These are phyloP conservation scores for Coemansia umbellata DNA, from an alignment of 192 early-diverging fungal species.

Conservation along the genomic window DNA sequence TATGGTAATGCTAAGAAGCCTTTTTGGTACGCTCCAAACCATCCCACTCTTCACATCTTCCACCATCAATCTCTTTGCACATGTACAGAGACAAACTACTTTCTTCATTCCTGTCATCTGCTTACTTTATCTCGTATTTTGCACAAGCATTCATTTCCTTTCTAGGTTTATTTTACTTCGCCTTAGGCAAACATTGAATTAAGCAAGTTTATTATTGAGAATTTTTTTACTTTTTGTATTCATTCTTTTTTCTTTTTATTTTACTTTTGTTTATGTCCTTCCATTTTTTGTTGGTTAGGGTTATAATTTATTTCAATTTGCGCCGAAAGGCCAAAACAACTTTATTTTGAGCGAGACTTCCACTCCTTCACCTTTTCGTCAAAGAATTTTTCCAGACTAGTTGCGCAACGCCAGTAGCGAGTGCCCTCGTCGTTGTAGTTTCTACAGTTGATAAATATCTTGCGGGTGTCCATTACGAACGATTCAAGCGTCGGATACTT, in stretches of 20 bases:
- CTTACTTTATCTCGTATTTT: too few species aligned
- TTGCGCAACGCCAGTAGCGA: slow-evolving; percentile 77
- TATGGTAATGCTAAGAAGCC: too few species aligned
- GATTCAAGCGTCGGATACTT: slow-evolving; percentile 76
- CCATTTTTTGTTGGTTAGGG: not conserved
- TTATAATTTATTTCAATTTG: not conserved
- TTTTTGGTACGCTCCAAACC: too few species aligned
- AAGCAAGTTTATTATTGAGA: not conserved
- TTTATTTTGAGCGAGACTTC: slow-evolving; percentile 39
- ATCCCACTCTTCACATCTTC: too few species aligned
- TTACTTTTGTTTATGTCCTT: not conserved
- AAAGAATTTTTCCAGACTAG: slow-evolving; percentile 72
- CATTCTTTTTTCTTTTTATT: not conserved
- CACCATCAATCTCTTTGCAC: slow-evolving; percentile 29
- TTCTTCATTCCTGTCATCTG: too few species aligned
- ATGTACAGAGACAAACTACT: slow-evolving; percentile 30
- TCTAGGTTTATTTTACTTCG: too few species aligned
- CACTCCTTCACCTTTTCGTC: slow-evolving; percentile 68
- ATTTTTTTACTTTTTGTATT: not conserved
- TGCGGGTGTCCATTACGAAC: slow-evolving; percentile 80
- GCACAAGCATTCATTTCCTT: too few species aligned
- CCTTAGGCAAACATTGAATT: not conserved
- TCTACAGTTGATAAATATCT: slow-evolving; percentile 92
- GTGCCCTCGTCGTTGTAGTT: slow-evolving; percentile 88
- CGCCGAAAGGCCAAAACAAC: not conserved